phyloP scores from a whole-genome alignment of 495 filamentous ascomycete genomes.

The Physcia stellaris region DNA sequence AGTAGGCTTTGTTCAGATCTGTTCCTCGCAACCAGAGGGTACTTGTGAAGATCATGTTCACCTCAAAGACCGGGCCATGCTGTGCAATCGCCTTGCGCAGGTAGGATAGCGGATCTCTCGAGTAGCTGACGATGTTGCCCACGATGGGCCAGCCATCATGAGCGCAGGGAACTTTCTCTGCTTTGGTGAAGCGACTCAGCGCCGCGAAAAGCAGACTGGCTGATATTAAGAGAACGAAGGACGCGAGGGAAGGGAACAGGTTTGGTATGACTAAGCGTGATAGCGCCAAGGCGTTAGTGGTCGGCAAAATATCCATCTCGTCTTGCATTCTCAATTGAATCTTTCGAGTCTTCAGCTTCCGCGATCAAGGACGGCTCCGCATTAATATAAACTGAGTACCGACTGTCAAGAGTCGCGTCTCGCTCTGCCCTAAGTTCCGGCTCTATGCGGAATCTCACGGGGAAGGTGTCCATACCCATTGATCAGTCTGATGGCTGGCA shows the following conservation, averaged over 20 bases:
- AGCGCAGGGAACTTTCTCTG: not conserved
- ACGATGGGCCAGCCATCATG: constrained; percentile 1
- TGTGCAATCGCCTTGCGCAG: not conserved
- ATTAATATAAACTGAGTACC: too few species aligned
- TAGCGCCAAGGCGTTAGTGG: not conserved
- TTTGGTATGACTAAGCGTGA: not conserved
- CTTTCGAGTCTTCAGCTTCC: too few species aligned
- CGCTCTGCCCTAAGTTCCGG: too few species aligned
- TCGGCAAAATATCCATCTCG: not conserved
- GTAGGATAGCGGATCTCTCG: not conserved
- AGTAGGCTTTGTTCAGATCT: not conserved
- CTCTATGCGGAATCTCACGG: too few species aligned
- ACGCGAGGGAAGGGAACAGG: too few species aligned
- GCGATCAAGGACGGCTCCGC: too few species aligned
- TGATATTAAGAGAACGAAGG: too few species aligned
- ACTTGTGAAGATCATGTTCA: not conserved
- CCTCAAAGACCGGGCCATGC: not conserved
- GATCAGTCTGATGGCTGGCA: too few species aligned
- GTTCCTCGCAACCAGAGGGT: not conserved
- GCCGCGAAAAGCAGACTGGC: not conserved
- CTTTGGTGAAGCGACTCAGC: not conserved
- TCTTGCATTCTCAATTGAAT: too few species aligned
- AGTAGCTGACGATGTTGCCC: not conserved
- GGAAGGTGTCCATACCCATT: too few species aligned
- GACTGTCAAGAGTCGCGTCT: too few species aligned